A percentile compares a stretch with the other conserved stretches of the same genome.
These are phyloP conservation scores for Jamesozyma hellenica DNA, from an alignment of 805 yeast species.

Conservation along the genomic window DNA sequence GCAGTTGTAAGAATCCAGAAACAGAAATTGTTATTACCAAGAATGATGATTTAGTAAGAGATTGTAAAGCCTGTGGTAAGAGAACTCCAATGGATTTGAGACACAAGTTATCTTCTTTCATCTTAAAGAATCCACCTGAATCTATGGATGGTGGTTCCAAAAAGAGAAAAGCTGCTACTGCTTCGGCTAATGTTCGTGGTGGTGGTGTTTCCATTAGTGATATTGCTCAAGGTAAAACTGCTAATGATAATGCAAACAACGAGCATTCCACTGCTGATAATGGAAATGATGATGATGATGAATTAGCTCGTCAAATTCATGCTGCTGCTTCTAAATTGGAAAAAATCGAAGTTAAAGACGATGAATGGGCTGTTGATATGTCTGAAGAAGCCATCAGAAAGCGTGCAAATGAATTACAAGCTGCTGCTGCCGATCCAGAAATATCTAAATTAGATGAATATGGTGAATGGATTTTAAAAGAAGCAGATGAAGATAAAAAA, in stretches of 20 bases:
- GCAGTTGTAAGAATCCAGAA: slow-evolving; percentile 93
- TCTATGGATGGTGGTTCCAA: slow-evolving; percentile 38
- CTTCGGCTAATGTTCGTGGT: slow-evolving; percentile 81
- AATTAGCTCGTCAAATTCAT: slow-evolving; percentile 64
- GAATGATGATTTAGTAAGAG: slow-evolving; percentile 66
- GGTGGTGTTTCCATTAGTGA: slow-evolving; percentile 76
- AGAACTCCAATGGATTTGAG: slow-evolving; percentile 74
- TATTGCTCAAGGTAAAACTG: slow-evolving; percentile 47
- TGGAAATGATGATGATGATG: slow-evolving; percentile 59
- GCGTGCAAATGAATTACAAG: slow-evolving; percentile 82
- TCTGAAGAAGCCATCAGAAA: slow-evolving; percentile 91
- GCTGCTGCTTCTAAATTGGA: slow-evolving; percentile 72
- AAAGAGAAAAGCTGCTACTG: slow-evolving; percentile 74
- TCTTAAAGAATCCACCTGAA: slow-evolving; percentile 80
- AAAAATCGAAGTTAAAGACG: slow-evolving; percentile 64
- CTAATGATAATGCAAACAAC: slow-evolving; percentile 19
- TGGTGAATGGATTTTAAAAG: slow-evolving; percentile 75
- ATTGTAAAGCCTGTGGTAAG: slow-evolving; percentile 97
- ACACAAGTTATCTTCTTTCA: slow-evolving; percentile 78
- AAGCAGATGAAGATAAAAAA: slow-evolving; percentile 41
- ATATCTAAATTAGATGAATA: slow-evolving; percentile 53
- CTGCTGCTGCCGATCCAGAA: slow-evolving; percentile 39
- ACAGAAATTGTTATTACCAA: slow-evolving; percentile 73
- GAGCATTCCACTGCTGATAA: slow-evolving; percentile 36
- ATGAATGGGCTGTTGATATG: slow-evolving; percentile 96